Evolutionary conservation across 306 rosid species (phyloP).

Genomic region (Myrica gale): DNA sequence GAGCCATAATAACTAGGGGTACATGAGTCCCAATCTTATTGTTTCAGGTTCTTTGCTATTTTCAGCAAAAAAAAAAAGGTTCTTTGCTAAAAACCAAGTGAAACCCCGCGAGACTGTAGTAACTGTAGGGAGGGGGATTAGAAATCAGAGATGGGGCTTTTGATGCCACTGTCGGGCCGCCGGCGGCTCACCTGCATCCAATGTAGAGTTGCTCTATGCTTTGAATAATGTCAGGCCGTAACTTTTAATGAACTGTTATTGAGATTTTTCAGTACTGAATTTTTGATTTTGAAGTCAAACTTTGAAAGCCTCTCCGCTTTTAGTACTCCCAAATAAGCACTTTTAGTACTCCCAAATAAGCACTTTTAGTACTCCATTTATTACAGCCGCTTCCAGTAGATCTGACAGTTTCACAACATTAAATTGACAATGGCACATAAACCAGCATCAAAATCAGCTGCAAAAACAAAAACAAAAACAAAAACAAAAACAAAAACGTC

Average conservation of each 20-base stretch:
- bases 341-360: no score
- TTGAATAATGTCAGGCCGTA: constrained; percentile 19
- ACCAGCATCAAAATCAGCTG: background rate
- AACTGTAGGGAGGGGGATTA: constrained; percentile 16
- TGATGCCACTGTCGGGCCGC: background rate
- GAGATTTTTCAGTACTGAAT: constrained; percentile 17
- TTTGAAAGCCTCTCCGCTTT: background rate
- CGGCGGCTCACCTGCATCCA: background rate
- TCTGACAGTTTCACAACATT: background rate
- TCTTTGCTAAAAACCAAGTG: constrained; percentile 17
- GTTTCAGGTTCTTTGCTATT: background rate
- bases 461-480: no score
- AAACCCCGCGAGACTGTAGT: constrained; percentile 9
- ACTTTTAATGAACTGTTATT: constrained; percentile 29
- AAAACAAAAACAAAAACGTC: background rate
- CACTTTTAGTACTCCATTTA: no score
- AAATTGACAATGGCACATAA: background rate
- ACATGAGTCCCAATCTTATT: background rate
- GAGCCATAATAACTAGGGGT: background rate
- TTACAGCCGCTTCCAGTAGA: no score
- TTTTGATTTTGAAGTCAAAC: no score
- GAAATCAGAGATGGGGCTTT: constrained; percentile 17
- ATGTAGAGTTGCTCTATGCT: background rate
- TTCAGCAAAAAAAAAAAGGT: no score
- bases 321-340: background rate